Evolutionary conservation across 2,329 filamentous ascomycete species (phyloP).

Genomic region (Arthrobotrys pseudoclavata): DNA sequence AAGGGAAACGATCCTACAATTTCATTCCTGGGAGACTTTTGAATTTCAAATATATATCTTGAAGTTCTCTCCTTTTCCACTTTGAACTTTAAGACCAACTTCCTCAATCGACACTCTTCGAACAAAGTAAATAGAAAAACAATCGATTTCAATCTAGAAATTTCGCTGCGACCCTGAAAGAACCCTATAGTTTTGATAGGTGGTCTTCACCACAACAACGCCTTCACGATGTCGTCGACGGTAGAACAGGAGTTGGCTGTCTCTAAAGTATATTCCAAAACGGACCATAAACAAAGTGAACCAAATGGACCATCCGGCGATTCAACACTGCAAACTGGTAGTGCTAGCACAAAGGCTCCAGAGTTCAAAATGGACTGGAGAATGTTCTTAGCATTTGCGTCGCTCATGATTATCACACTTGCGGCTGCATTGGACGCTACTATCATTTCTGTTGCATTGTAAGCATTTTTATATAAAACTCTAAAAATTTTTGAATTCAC

Average conservation of each 20-base stretch:
- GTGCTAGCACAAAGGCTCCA: constrained; percentile 43
- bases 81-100: neutral
- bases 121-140: no score
- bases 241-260: constrained; percentile 55
- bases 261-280: constrained; percentile 58
- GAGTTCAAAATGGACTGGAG: constrained; percentile 54
- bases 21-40: neutral
- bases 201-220: constrained; percentile 19
- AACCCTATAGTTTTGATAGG: neutral
- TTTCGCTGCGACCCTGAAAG: constrained; percentile 3
- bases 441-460: constrained; percentile 58
- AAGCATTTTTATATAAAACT: neutral
- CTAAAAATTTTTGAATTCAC: neutral
- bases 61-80: neutral
- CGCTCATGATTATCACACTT: constrained; percentile 57
- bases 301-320: constrained; percentile 33
- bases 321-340: constrained; percentile 44
- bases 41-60: constrained; percentile 4
- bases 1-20: neutral
- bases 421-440: constrained; percentile 57
- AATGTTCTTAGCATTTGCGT: constrained; percentile 49
- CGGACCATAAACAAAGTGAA: constrained; percentile 35
- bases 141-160: neutral
- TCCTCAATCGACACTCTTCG: neutral
- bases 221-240: constrained; percentile 35